Conservation (phyloP, 2,329 filamentous ascomycete species). For the Fusarium sp. region DNA sequence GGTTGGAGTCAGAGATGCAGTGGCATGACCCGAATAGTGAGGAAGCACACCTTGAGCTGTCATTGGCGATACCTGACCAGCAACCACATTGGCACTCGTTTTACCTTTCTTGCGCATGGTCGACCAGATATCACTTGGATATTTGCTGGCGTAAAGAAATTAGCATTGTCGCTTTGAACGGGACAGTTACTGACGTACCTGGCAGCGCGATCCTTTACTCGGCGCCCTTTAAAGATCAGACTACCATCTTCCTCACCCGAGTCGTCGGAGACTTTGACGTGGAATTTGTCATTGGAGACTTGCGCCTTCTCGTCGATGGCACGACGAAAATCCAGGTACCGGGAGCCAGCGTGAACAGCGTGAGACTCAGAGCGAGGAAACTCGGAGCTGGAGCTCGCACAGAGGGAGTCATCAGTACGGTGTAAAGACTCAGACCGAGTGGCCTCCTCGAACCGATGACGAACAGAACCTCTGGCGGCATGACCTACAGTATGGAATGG, state of each 20-base stretch:
- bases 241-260: constrained; percentile 50
- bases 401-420: constrained; percentile 37
- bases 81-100: constrained; percentile 58
- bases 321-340: constrained; percentile 45
- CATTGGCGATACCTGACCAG: constrained; percentile 62
- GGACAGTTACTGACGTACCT: constrained; percentile 46
- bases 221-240: constrained; percentile 55
- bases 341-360: constrained; percentile 39
- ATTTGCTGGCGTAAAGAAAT: constrained; percentile 51
- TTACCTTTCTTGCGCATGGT: constrained; percentile 64
- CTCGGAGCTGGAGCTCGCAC: constrained; percentile 33
- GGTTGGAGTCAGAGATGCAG: constrained; percentile 60
- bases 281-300: constrained; percentile 17
- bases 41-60: constrained; percentile 66
- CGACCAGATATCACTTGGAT: constrained; percentile 60
- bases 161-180: constrained; percentile 7
- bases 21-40: constrained; percentile 63
- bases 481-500: constrained; percentile 32
- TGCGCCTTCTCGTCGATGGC: constrained; percentile 26
- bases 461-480: constrained; percentile 23
- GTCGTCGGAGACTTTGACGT: constrained; percentile 27
- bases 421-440: constrained; percentile 51
- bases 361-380: constrained; percentile 42
- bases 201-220: constrained; percentile 37
- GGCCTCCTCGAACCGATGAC: constrained; percentile 42